These are phyloP conservation scores for Kwoniella sp. DNA, from an alignment of 768 basidiomycete genomes.

Conservation along the genomic window DNA sequence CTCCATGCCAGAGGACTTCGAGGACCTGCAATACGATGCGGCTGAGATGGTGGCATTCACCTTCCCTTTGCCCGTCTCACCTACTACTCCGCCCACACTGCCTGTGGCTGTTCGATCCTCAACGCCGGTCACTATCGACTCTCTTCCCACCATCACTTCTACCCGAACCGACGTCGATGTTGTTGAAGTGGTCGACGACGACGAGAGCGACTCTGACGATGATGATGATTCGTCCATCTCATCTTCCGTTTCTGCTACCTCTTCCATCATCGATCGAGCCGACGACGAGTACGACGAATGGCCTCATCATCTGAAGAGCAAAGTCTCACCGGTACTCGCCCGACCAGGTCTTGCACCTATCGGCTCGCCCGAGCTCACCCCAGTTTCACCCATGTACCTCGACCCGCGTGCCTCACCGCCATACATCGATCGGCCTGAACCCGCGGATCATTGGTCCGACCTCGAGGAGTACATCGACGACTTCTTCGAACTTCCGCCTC, in stretches of 20 bases:
- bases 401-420: slow-evolving; percentile 6
- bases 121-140: slow-evolving; percentile 6
- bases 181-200: slow-evolving; percentile 20
- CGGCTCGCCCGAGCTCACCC: neutral
- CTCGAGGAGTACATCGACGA: slow-evolving; percentile 27
- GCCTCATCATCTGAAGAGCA: slow-evolving; percentile 4
- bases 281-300: neutral
- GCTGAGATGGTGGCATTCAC: slow-evolving; percentile 33
- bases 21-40: slow-evolving; percentile 29
- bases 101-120: neutral
- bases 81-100: slow-evolving; percentile 5
- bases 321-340: neutral
- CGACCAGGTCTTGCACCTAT: neutral
- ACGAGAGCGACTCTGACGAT: slow-evolving; percentile 8
- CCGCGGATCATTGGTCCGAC: slow-evolving; percentile 7
- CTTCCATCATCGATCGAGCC: neutral
- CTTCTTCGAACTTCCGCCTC: slow-evolving; percentile 33
- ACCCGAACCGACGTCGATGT: slow-evolving; percentile 18
- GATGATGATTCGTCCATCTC: neutral
- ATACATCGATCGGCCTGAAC: neutral
- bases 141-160: neutral
- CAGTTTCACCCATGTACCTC: slow-evolving; percentile 10
- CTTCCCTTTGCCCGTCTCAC: slow-evolving; percentile 22
- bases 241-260: neutral
- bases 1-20: slow-evolving; percentile 21